phyloP scores from a whole-genome alignment of 2,329 filamentous ascomycete genomes.

The Trichoderma breve region DNA sequence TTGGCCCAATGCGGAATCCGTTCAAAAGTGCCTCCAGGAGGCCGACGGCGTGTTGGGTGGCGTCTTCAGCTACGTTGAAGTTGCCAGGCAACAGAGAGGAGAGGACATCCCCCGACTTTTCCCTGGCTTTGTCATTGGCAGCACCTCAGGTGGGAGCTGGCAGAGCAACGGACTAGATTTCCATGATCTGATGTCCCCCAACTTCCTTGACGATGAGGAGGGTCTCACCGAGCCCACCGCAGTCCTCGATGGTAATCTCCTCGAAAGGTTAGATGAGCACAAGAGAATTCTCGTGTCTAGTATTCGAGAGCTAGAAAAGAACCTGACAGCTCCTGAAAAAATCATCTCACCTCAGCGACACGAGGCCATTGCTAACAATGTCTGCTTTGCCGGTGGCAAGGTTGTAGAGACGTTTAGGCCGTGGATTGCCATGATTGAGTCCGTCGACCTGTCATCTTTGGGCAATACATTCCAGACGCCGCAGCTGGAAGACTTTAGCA shows the following conservation, averaged over 20 bases:
- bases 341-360: constrained; percentile 77
- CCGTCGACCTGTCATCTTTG: constrained; percentile 80
- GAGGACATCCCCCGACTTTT: constrained; percentile 91
- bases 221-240: constrained; percentile 67
- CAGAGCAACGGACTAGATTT: constrained; percentile 66
- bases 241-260: constrained; percentile 69
- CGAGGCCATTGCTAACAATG: constrained; percentile 73
- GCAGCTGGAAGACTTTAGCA: constrained; percentile 80
- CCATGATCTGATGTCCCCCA: constrained; percentile 71
- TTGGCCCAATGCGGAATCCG: constrained; percentile 90
- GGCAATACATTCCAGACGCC: constrained; percentile 78
- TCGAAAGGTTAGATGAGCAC: constrained; percentile 82
- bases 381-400: constrained; percentile 74
- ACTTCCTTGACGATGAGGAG: constrained; percentile 84
- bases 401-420: constrained; percentile 86
- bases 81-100: constrained; percentile 87
- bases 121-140: constrained; percentile 89
- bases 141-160: constrained; percentile 83
- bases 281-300: constrained; percentile 82
- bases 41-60: constrained; percentile 94
- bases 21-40: constrained; percentile 92
- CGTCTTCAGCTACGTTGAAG: constrained; percentile 94
- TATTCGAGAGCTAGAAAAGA: constrained; percentile 84
- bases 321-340: constrained; percentile 73
- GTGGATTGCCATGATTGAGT: constrained; percentile 88